Conservation (phyloP, 768 basidiomycete genomes). For the Collybia sordida region DNA sequence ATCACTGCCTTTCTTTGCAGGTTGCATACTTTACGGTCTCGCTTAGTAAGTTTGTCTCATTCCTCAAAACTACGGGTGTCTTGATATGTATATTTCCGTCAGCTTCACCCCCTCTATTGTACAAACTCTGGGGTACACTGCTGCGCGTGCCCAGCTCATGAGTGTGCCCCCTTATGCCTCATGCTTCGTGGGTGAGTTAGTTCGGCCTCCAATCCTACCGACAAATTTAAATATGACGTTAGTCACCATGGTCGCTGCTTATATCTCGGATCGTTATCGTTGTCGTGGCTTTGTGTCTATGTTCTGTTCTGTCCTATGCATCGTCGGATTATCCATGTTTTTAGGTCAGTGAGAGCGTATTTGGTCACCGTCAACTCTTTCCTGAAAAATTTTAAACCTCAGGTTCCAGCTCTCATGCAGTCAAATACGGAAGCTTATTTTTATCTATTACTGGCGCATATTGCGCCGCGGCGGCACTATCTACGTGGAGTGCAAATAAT, state of each 20-base stretch:
- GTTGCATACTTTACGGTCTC: conserved; percentile 13
- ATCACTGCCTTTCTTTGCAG: neutral
- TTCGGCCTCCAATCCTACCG: neutral
- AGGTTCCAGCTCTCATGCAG: conserved; percentile 22
- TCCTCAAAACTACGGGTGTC: neutral
- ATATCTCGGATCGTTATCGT: conserved; percentile 23
- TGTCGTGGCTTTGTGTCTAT: conserved; percentile 27
- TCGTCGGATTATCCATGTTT: conserved; percentile 38
- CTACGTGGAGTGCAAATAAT: conserved; percentile 53
- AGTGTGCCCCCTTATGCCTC: conserved; percentile 44
- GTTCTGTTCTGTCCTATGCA: conserved; percentile 28
- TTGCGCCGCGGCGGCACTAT: conserved; percentile 35
- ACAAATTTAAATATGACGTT: neutral
- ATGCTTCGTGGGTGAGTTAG: conserved; percentile 24
- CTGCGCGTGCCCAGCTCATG: conserved; percentile 46
- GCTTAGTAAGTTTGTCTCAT: conserved; percentile 14
- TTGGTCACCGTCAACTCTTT: neutral
- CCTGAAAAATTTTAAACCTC: neutral
- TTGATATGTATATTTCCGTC: conserved; percentile 28
- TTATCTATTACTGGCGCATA: conserved; percentile 41
- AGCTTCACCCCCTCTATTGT: conserved; percentile 65
- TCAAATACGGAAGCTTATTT: conserved; percentile 48
- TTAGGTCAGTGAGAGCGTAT: conserved; percentile 24
- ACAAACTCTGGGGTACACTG: conserved; percentile 42
- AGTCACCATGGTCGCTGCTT: conserved; percentile 23